Conservation (phyloP, 495 filamentous ascomycete species). For the Aspergillus campestris region DNA sequence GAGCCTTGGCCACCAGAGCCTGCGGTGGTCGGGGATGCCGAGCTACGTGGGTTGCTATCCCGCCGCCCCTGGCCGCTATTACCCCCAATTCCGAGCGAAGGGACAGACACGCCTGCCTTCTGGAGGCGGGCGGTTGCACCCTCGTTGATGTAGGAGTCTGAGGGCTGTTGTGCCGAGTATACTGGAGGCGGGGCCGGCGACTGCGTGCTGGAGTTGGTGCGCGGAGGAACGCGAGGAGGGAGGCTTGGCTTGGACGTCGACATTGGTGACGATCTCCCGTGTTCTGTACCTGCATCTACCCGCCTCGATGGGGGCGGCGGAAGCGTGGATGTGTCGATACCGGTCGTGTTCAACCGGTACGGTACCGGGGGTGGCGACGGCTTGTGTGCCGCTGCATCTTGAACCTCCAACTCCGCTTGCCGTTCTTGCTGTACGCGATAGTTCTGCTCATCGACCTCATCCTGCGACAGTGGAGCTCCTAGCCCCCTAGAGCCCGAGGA, state of each 20-base stretch:
- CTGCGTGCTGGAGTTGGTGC: slow-evolving; percentile 44
- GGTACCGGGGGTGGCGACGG: slow-evolving; percentile 52
- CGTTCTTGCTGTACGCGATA: slow-evolving; percentile 28
- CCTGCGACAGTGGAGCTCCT: slow-evolving; percentile 38
- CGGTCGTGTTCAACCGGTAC: slow-evolving; percentile 63
- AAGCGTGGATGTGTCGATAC: slow-evolving; percentile 56
- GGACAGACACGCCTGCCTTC: slow-evolving; percentile 73
- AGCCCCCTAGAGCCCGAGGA: slow-evolving; percentile 41
- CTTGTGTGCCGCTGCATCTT: slow-evolving; percentile 32
- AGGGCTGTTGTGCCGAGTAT: slow-evolving; percentile 27
- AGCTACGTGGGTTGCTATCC: slow-evolving; percentile 4
- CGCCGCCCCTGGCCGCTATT: slow-evolving; percentile 8
- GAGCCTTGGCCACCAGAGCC: slow-evolving; percentile 24
- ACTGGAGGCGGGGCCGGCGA: slow-evolving; percentile 45
- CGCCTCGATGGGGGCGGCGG: slow-evolving; percentile 62
- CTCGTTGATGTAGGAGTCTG: slow-evolving; percentile 54
- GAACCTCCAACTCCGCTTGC: slow-evolving; percentile 24
- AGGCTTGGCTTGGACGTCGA: slow-evolving; percentile 44
- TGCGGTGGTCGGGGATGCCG: slow-evolving; percentile 7
- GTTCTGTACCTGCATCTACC: slow-evolving; percentile 35
- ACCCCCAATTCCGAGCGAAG: slow-evolving; percentile 64
- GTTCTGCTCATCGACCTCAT: slow-evolving; percentile 27
- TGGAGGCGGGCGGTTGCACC: slow-evolving; percentile 58
- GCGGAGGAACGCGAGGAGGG: slow-evolving; percentile 70
- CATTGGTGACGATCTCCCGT: slow-evolving; percentile 17